Percentiles rank a stretch among this genome's conserved stretches.
phyloP scores from a whole-genome alignment of 2,329 filamentous ascomycete species.

The Pseudonectria foliicola region DNA sequence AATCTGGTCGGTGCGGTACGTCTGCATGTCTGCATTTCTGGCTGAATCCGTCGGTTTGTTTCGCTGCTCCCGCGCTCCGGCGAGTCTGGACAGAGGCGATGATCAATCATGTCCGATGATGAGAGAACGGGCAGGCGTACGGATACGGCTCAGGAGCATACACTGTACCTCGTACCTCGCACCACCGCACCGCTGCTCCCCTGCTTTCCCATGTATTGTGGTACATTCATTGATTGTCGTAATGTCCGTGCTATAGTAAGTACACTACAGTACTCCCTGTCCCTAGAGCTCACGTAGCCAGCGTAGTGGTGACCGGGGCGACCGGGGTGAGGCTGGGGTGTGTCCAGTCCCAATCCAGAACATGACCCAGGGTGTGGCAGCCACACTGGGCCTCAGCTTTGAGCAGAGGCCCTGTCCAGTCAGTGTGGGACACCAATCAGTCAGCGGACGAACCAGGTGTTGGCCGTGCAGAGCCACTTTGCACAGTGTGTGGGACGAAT shows the following conservation, averaged over 20 bases:
- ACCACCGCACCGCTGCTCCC: conserved; percentile 9
- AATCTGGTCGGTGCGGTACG: background rate
- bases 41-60: too few species aligned
- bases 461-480: conserved; percentile 15
- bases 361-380: too few species aligned
- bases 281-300: conserved; percentile 18
- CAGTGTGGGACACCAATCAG: conserved; percentile 4
- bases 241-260: conserved; percentile 3
- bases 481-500: conserved; percentile 18
- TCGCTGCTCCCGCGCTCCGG: too few species aligned
- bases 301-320: conserved; percentile 14
- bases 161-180: conserved; percentile 6
- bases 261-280: conserved; percentile 5
- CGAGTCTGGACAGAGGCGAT: too few species aligned
- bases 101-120: too few species aligned
- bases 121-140: too few species aligned
- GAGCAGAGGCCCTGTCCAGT: conserved; percentile 6
- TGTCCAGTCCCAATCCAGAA: too few species aligned
- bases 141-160: conserved; percentile 6
- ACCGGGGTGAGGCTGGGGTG: conserved; percentile 7
- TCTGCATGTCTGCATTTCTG: too few species aligned
- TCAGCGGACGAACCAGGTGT: conserved; percentile 13
- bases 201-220: background rate
- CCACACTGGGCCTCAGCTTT: too few species aligned
- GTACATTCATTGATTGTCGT: too few species aligned